phyloP scores from a whole-genome alignment of 1,284 basidiomycete species.

The Apiotrichum siamense region DNA sequence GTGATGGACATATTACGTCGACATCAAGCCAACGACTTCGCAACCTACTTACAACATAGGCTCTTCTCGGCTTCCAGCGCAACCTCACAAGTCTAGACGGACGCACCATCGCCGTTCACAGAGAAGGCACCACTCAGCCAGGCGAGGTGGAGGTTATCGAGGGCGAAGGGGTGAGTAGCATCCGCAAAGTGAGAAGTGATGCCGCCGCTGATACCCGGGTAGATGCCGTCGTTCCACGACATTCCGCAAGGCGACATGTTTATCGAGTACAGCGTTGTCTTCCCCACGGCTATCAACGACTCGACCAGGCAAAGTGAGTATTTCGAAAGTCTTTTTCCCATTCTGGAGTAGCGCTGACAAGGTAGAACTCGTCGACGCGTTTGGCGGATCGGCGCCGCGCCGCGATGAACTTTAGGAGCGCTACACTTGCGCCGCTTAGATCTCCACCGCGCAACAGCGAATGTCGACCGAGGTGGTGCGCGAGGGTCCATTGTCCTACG shows the following conservation, averaged over 20 bases:
- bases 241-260: constrained; percentile 72
- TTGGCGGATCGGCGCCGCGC: background rate
- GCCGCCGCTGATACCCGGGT: background rate
- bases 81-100: constrained; percentile 88
- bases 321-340: background rate
- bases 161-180: constrained; percentile 60
- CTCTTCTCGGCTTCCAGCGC: constrained; percentile 50
- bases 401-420: background rate
- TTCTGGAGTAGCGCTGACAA: background rate
- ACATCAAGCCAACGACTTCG: no score
- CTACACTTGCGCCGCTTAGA: no score
- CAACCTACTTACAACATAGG: constrained; percentile 26
- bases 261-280: constrained; percentile 82
- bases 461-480: no score
- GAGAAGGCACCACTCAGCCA: constrained; percentile 81
- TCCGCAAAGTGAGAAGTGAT: background rate
- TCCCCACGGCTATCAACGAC: constrained; percentile 64
- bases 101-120: constrained; percentile 63
- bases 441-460: no score
- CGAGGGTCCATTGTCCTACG: no score
- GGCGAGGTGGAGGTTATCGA: constrained; percentile 80
- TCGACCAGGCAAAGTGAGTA: constrained; percentile 61
- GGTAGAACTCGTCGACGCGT: constrained; percentile 13
- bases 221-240: constrained; percentile 67
- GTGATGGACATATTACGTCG: no score